A percentile compares a stretch with the other conserved stretches of the same genome.
Evolutionary conservation across 768 basidiomycete genomes (phyloP).

Genomic region (Mycena kentingensis): DNA sequence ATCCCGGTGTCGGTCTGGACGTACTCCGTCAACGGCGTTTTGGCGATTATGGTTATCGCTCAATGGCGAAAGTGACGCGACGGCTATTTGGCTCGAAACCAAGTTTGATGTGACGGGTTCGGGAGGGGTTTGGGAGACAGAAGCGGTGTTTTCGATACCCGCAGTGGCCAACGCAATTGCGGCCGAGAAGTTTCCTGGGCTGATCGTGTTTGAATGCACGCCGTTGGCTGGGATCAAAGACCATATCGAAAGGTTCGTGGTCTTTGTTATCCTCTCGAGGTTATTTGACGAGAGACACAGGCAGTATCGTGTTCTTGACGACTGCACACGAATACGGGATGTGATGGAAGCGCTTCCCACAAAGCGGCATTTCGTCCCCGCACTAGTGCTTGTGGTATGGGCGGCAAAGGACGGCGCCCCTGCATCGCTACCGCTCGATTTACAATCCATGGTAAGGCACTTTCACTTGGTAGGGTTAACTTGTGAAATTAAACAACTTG

Average conservation of each 20-base stretch:
- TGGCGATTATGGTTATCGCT: constrained; percentile 78
- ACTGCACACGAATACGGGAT: constrained; percentile 70
- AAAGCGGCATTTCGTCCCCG: constrained; percentile 62
- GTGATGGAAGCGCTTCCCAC: constrained; percentile 55
- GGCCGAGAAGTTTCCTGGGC: constrained; percentile 52
- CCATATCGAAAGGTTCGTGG: constrained; percentile 63
- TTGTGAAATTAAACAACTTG: no score
- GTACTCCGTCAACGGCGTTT: constrained; percentile 33
- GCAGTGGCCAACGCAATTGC: constrained; percentile 21
- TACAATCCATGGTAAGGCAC: constrained; percentile 63
- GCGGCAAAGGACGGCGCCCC: constrained; percentile 41
- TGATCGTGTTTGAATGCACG: constrained; percentile 77
- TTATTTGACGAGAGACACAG: constrained; percentile 46
- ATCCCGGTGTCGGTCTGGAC: constrained; percentile 29
- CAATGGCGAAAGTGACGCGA: constrained; percentile 71
- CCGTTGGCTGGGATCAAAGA: constrained; percentile 63
- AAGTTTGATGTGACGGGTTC: constrained; percentile 73
- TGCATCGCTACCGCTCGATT: constrained; percentile 41
- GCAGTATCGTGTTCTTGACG: constrained; percentile 72
- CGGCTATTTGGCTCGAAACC: constrained; percentile 77
- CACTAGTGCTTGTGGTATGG: constrained; percentile 66
- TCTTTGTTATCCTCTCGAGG: background rate
- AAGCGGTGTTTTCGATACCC: constrained; percentile 64
- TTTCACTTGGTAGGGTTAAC: no score
- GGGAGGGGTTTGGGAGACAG: constrained; percentile 58